Evolutionary conservation across 495 filamentous ascomycete genomes (phyloP), one percentile per base, ranked within the genome.

Genomic region (Hypomontagnella submonticulosa): DNA sequence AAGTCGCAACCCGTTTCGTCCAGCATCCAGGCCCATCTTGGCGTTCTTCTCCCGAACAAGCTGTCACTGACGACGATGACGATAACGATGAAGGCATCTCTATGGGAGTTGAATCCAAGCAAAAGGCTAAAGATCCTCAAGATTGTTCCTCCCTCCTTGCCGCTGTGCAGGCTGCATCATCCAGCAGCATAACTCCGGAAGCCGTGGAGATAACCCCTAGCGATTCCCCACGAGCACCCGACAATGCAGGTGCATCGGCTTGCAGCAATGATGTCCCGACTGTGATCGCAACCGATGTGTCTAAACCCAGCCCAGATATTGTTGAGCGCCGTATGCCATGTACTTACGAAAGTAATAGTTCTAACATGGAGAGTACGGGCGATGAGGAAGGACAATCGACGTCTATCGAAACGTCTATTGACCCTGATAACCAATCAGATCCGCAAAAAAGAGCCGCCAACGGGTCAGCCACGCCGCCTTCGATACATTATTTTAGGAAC

Each of bases 61-160:
- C 38, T 23, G 18, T 42, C 19, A 57, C 47, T 51, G 49, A 57
- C 12, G 59, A 71, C 11, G 59, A 59, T 3, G 59, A 71, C 11
- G 59, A 59, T 3, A 64, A 69, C 9, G 71, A 73, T 15, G 71
- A 73, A 44, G 71, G 71, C 0, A 69, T 73, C 36, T 23, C 63
- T 44, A 73, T 73, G 71, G 57, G 41, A 15, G 41, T 16, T 13
- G 61, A 54, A 27, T 59, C 66, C 18, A 64, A 59, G 42, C 33
- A 52, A 41, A 42, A 19, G 20, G 7, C 3, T n/a, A 16, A 9
- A 37, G 15, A 47, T 20, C 38, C 36, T 7, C 42, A 44, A 52
- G 42, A 43, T 7, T 30, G 12, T 2, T 16, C 48, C 11, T 41
- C 48, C 11, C 47, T 53, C 9, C 12, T 34, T 11, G 9, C 42